These are phyloP conservation scores for Garcia nutans DNA, from an alignment of 345 rosid genomes.

Conservation along the genomic window DNA sequence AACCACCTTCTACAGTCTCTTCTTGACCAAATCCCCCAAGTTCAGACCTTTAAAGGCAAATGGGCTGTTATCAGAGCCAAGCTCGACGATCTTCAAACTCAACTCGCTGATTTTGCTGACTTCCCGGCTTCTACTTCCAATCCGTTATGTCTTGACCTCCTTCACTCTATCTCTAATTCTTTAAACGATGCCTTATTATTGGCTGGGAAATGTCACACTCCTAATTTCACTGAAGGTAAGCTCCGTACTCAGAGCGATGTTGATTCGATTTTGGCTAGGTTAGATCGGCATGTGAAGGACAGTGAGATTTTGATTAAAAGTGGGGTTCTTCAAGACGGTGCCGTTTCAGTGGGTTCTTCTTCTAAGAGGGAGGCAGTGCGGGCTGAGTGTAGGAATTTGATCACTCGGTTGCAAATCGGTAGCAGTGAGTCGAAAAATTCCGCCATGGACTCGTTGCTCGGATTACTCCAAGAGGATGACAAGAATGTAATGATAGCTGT, in stretches of 20 bases:
- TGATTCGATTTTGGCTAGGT: slow-evolving; percentile 63
- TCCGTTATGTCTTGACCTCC: slow-evolving; percentile 57
- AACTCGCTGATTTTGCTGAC: slow-evolving; percentile 61
- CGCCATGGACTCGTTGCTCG: slow-evolving; percentile 66
- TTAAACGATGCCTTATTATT: slow-evolving; percentile 50
- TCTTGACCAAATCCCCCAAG: slow-evolving; percentile 39
- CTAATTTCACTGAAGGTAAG: slow-evolving; percentile 64
- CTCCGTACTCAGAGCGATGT: slow-evolving; percentile 86
- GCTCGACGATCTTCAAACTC: slow-evolving; percentile 57
- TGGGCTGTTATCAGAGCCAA: slow-evolving; percentile 67
- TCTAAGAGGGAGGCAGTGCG: slow-evolving; percentile 71
- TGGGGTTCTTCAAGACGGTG: slow-evolving; percentile 51
- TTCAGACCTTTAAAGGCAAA: slow-evolving; percentile 62
- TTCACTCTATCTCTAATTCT: slow-evolving; percentile 47
- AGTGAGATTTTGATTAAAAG: slow-evolving; percentile 61
- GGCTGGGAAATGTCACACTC: slow-evolving; percentile 47
- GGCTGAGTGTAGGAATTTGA: slow-evolving; percentile 60
- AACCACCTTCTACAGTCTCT: slow-evolving; percentile 43
- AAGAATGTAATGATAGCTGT: slow-evolving; percentile 88
- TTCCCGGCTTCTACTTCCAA: slow-evolving; percentile 44
- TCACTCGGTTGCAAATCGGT: slow-evolving; percentile 83
- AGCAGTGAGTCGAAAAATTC: slow-evolving; percentile 60
- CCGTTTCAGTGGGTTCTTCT: slow-evolving; percentile 18
- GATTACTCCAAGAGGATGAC: slow-evolving; percentile 58
- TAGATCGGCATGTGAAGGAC: slow-evolving; percentile 68